Conservation (phyloP, 768 basidiomycete genomes). For the Suillus subaureus region DNA sequence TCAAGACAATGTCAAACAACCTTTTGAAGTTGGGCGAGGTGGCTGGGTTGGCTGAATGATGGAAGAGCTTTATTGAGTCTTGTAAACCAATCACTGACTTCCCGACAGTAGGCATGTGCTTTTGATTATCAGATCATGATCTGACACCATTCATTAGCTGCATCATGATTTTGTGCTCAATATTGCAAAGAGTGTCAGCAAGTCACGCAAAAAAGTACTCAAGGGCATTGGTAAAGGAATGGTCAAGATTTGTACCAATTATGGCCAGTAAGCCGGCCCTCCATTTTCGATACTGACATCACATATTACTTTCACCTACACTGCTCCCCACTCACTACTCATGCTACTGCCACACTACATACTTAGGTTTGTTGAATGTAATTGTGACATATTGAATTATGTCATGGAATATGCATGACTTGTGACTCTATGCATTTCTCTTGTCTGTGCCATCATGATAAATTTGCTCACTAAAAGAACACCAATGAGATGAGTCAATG, state of each 20-base stretch:
- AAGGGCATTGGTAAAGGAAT: conserved; percentile 77
- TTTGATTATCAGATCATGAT: not conserved
- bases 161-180: conserved; percentile 64
- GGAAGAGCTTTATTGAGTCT: conserved; percentile 52
- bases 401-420: conserved; percentile 10
- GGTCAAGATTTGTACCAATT: conserved; percentile 48
- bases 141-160: conserved; percentile 43
- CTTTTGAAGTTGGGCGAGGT: conserved; percentile 53
- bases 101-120: conserved; percentile 33
- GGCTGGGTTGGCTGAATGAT: conserved; percentile 53
- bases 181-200: conserved; percentile 64
- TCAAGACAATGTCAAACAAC: conserved; percentile 60
- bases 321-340: conserved; percentile 21
- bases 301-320: conserved; percentile 25
- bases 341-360: not conserved
- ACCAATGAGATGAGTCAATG: conserved; percentile 45
- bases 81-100: conserved; percentile 45
- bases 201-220: conserved; percentile 69
- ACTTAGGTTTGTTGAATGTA: not conserved
- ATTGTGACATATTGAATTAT: conserved; percentile 7
- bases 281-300: conserved; percentile 2
- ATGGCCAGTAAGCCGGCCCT: conserved; percentile 31
- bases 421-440: conserved; percentile 30
- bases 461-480: conserved; percentile 14
- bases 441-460: conserved; percentile 22